Evolutionary conservation across 1,284 basidiomycete genomes (phyloP).

Genomic region (Marasmius oreades): DNA sequence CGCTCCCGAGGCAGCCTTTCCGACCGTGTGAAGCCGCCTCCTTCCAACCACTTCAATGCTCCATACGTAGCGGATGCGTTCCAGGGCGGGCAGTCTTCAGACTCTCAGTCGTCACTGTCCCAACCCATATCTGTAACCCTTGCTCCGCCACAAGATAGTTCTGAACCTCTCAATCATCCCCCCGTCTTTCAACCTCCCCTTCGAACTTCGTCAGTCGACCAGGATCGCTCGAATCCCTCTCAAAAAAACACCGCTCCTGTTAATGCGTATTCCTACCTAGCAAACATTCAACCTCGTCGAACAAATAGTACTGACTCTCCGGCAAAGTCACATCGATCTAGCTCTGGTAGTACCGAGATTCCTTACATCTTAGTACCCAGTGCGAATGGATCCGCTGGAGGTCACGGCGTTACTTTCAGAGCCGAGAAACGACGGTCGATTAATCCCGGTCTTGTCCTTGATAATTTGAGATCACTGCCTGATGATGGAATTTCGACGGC

Average conservation of each 20-base stretch:
- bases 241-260: constrained; percentile 22
- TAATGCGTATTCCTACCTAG: background rate
- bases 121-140: constrained; percentile 36
- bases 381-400: background rate
- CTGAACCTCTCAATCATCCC: background rate
- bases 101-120: constrained; percentile 30
- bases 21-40: background rate
- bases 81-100: constrained; percentile 23
- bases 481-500: constrained; percentile 17
- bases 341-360: constrained; percentile 1
- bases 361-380: constrained; percentile 5
- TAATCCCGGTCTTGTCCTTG: constrained; percentile 38
- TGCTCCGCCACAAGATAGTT: constrained; percentile 28
- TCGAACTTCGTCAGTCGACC: constrained; percentile 15
- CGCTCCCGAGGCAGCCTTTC: background rate
- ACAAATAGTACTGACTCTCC: constrained; percentile 56
- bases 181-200: constrained; percentile 19
- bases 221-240: constrained; percentile 19
- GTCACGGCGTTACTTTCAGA: constrained; percentile 19
- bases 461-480: constrained; percentile 26
- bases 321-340: constrained; percentile 28
- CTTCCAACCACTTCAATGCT: background rate
- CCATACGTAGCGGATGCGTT: background rate
- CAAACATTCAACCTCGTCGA: constrained; percentile 34
- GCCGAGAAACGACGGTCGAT: constrained; percentile 44